Evolutionary conservation across 208 protist species (phyloP), one percentile per base, ranked within the genome.

Genomic region (Acanthamoeba rhysodes): DNA sequence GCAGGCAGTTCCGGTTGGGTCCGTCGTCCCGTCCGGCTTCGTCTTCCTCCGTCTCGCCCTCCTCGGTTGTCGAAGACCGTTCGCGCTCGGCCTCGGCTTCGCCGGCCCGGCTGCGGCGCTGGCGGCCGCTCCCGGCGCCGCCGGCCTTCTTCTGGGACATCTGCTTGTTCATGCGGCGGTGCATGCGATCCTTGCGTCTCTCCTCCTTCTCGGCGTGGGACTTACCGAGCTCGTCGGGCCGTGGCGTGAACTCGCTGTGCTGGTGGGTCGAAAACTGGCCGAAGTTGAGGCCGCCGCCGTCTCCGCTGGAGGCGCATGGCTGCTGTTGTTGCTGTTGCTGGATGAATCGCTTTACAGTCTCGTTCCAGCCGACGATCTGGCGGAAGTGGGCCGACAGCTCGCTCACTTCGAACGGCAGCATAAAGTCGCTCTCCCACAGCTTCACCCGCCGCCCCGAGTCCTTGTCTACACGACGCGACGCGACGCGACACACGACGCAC

Each of bases 331-430:
- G 82, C n/a, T 93, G 32, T n/a, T 68, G 37, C 32, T 68, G 87
- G 9, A 76, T 59, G 62, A 76, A 93, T 32, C 87, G 64, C 64
- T 76, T 68, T 0, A 93, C 62, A 20, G 87, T 68, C 37, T 93
- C 87, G 27, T 93, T 93, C 87, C 87, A 93, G 14, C 87, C 87
- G 37, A 93, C 87, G 37, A 93, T 93, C 64, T 93, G 87, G 62
- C 87, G 87, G 62, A 93, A 93, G 62, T 93, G 87, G 24, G 87
- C 62, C 24, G 55, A 76, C 37, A 93, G 62, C 62, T 93, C 64
- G 64, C 62, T 76, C 32, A 93, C 87, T 27, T 93, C 87, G 41
- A 93, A 76, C 41, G 87, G 87, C 53, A 93, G 59, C 87, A 76
- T 93, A 34, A 76, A 68, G 62, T 68, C 45, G 37, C 37, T 93